These are phyloP conservation scores for Termitomyces sp. DNA, from an alignment of 768 basidiomycete genomes.

Conservation along the genomic window DNA sequence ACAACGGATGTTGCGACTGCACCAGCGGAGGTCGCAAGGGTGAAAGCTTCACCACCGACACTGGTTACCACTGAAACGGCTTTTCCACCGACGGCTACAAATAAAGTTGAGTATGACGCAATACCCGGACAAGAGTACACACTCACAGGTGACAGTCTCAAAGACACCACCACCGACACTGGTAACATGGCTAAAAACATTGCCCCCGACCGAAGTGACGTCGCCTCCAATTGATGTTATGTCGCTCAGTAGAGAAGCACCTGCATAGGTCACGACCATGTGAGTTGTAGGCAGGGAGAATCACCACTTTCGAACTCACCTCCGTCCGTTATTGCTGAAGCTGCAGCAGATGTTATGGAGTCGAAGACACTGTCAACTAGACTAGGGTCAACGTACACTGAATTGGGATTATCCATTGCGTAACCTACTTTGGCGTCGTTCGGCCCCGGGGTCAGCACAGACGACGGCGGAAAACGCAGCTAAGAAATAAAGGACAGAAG, in stretches of 20 bases:
- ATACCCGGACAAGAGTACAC: neutral
- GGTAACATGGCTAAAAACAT: slow-evolving; percentile 26
- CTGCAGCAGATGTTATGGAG: slow-evolving; percentile 33
- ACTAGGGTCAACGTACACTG: neutral
- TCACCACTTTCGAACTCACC: slow-evolving; percentile 17
- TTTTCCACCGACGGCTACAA: slow-evolving; percentile 54
- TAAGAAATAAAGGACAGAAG: slow-evolving; percentile 31
- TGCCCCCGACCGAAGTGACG: slow-evolving; percentile 20
- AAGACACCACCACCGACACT: slow-evolving; percentile 29
- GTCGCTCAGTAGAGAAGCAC: slow-evolving; percentile 33
- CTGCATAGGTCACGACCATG: slow-evolving; percentile 20
- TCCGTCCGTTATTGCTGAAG: slow-evolving; percentile 24
- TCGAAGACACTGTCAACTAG: slow-evolving; percentile 36
- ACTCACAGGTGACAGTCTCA: slow-evolving; percentile 40
- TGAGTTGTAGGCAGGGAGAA: neutral
- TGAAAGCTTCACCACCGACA: slow-evolving; percentile 56
- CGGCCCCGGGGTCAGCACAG: slow-evolving; percentile 30
- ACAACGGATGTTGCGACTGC: slow-evolving; percentile 47
- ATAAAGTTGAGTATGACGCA: slow-evolving; percentile 16
- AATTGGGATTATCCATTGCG: neutral
- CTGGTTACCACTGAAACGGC: slow-evolving; percentile 55
- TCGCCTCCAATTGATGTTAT: slow-evolving; percentile 22
- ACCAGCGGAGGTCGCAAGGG: slow-evolving; percentile 45
- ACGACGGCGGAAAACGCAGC: slow-evolving; percentile 29
- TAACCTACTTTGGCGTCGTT: slow-evolving; percentile 42